These are phyloP conservation scores for Ceratobasidium sp. DNA, from an alignment of 1,284 basidiomycete genomes.

Conservation along the genomic window DNA sequence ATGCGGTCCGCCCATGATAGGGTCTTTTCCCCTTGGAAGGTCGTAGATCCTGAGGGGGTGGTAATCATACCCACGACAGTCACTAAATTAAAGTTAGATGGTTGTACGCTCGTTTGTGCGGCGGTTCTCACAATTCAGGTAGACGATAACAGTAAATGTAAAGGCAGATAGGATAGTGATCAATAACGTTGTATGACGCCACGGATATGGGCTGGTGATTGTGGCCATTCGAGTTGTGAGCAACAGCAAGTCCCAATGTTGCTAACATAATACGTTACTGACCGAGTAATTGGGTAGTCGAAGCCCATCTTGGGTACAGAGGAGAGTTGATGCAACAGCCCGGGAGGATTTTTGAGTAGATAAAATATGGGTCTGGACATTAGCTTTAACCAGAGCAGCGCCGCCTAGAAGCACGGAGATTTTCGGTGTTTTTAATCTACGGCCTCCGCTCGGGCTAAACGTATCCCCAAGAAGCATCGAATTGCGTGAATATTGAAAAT, in stretches of 20 bases:
- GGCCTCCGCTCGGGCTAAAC: too few species aligned
- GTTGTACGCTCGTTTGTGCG: background rate
- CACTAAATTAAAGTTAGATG: slow-evolving; percentile 2
- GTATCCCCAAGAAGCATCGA: too few species aligned
- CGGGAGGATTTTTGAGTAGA: too few species aligned
- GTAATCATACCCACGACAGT: slow-evolving; percentile 8
- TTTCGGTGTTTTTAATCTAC: too few species aligned
- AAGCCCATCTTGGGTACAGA: background rate
- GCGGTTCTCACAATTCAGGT: background rate
- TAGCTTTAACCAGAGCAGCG: too few species aligned
- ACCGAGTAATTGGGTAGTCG: slow-evolving; percentile 13
- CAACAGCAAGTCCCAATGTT: background rate
- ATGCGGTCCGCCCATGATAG: background rate
- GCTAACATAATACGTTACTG: background rate
- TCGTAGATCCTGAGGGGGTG: background rate
- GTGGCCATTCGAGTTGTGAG: background rate
- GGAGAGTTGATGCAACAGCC: too few species aligned
- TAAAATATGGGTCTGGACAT: too few species aligned
- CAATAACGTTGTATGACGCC: background rate
- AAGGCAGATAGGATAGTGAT: background rate
- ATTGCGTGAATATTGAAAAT: too few species aligned
- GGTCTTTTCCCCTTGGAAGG: background rate
- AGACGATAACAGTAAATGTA: background rate
- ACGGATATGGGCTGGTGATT: slow-evolving; percentile 12
- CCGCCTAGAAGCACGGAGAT: too few species aligned